Base-by-base conservation (phyloP, 805 yeast genomes). In the Citeromyces matritensis region DNA sequence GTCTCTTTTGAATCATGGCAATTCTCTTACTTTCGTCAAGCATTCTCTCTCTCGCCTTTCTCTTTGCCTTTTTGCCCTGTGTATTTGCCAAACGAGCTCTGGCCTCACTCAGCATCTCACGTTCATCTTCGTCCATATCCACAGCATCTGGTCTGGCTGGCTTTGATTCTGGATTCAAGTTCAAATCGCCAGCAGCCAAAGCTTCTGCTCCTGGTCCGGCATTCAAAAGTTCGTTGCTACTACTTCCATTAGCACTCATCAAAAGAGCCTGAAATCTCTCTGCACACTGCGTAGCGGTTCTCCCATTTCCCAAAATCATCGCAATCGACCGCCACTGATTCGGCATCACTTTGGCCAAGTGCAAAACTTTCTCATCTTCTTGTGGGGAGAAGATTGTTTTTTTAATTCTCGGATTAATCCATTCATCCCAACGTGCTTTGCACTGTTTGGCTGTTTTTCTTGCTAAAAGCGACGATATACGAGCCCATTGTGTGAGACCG, bases 291-390 rank as follows among this genome's bases (percentile, higher is more conserved):
- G 82, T 74, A 0, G 95, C 88, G 1, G 96, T 82, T 36, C 96
- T 59, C 15, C 29, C 29, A 11, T 15, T 26, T 1, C 86, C 85
- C 49, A 86, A 58, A 7, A 75, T 50, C 5, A 81, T 70, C 1
- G 94, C 79, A n/a, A 91, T 81, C 1, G 91, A 73, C 29, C 94
- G 67, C 98, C 98, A 88, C 53, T 86, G 96, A 38, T 86, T 84
- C 2, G 97, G 96, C 41, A 86, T 55, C 23, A 73, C 51, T 41
- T 70, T 67, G 0, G 81, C 85, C 36, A 84, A 44, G 23, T 67
- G 63, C 35, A 85, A 49, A 30, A 88, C 57, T 45, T 68, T 67
- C 29, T 69, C 74, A 49, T 88, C 98, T 37, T 86, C 94, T 17
- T 70, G 76, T 19, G 63, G 58, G 0, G 78, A 55, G 91, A 95